phyloP scores from a whole-genome alignment of 163 green algal genomes.

The Chlamydomonas reinhardtii region DNA sequence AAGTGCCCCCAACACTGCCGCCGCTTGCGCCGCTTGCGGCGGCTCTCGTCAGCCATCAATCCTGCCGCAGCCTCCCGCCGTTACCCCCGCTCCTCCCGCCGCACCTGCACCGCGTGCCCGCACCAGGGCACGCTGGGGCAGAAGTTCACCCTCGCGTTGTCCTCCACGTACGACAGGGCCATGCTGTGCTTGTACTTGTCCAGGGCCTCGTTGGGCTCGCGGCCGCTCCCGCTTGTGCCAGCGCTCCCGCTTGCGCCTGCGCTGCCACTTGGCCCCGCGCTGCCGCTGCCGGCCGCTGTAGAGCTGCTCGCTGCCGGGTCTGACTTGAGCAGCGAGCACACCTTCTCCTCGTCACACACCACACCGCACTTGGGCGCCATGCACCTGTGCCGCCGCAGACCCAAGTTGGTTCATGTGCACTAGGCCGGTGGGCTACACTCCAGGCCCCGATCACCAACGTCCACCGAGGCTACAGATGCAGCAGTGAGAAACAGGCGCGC shows the following conservation, averaged over 20 bases:
- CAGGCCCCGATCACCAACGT: no score
- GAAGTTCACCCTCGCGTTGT: slow-evolving; percentile 82
- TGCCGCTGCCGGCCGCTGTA: neutral
- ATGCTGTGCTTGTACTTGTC: slow-evolving; percentile 60
- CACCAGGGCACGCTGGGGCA: slow-evolving; percentile 92
- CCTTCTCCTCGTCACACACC: slow-evolving; percentile 48
- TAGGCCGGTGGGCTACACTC: no score
- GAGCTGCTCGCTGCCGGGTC: neutral
- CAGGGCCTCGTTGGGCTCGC: slow-evolving; percentile 51
- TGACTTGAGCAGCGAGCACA: slow-evolving; percentile 55
- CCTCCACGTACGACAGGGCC: slow-evolving; percentile 77
- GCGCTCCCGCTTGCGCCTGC: neutral
- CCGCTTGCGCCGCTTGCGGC: no score
- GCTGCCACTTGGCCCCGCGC: neutral
- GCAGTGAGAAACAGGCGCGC: no score
- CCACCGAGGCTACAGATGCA: no score
- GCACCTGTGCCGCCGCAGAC: slow-evolving; percentile 56
- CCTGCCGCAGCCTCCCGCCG: no score
- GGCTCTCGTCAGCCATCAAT: no score
- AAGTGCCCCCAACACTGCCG: no score
- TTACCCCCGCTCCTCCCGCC: neutral
- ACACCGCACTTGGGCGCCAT: slow-evolving; percentile 80
- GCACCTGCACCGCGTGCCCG: slow-evolving; percentile 75
- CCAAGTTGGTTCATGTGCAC: no score
- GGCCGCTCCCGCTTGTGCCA: neutral